Percentiles rank a stretch among this genome's conserved stretches.
Conservation (phyloP, 805 yeast species). For the Metschnikowia baotianmanensis region DNA sequence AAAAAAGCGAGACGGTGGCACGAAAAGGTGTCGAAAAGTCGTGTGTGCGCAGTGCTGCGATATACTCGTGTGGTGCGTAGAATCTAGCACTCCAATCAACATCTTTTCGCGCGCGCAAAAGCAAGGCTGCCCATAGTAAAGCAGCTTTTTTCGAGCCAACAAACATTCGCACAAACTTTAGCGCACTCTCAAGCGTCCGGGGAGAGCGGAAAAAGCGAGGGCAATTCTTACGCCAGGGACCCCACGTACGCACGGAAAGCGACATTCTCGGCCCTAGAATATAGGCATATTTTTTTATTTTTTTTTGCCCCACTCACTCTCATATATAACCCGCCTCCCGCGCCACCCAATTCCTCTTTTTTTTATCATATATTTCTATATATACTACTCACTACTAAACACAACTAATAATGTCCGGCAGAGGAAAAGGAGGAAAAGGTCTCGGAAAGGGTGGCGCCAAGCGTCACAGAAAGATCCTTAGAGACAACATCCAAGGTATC, state of each 20-base stretch:
- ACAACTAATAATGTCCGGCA: slow-evolving; percentile 74
- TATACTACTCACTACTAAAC: slow-evolving; percentile 6
- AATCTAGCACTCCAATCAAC: slow-evolving; percentile 12
- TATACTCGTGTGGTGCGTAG: slow-evolving; percentile 10
- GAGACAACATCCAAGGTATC: slow-evolving; percentile 99
- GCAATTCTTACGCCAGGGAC: slow-evolving; percentile 10
- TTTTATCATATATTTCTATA: slow-evolving; percentile 2
- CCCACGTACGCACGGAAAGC: slow-evolving; percentile 6
- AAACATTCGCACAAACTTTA: slow-evolving; percentile 9
- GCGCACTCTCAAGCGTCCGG: slow-evolving; percentile 4
- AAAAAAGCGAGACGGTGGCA: not conserved
- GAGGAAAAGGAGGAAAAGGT: slow-evolving; percentile 99
- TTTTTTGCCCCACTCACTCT: slow-evolving; percentile 1
- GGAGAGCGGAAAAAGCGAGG: slow-evolving; percentile 13
- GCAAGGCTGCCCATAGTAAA: slow-evolving; percentile 14
- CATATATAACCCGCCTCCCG: slow-evolving; percentile 17
- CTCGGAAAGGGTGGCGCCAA: slow-evolving; percentile 99
- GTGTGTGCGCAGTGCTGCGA: slow-evolving; percentile 12
- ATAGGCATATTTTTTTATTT: not conserved
- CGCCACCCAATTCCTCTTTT: slow-evolving; percentile 8
- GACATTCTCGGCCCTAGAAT: not conserved
- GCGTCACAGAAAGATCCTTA: slow-evolving; percentile 99
- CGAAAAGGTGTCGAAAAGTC: not conserved
- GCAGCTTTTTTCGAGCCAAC: slow-evolving; percentile 14
- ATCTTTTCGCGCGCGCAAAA: slow-evolving; percentile 11